Conservation (phyloP, 257 asterid genomes). For the Agastache rugosa region DNA sequence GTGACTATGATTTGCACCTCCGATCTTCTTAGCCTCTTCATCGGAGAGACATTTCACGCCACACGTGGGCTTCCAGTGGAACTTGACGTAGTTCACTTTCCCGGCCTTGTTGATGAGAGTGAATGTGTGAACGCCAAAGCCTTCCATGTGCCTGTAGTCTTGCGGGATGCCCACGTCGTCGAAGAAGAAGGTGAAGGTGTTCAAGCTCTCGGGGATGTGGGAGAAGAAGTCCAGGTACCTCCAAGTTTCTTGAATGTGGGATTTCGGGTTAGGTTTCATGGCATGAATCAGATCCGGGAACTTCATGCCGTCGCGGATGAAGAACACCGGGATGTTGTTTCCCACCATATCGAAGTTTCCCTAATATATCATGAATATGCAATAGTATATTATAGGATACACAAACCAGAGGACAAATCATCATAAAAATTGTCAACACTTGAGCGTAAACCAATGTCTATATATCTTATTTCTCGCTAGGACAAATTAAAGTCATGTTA, state of each 20-base stretch:
- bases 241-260: slow-evolving; percentile 98
- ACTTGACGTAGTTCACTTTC: slow-evolving; percentile 82
- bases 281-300: slow-evolving; percentile 94
- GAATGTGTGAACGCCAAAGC: slow-evolving; percentile 90
- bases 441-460: too few species aligned
- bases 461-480: too few species aligned
- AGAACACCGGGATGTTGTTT: slow-evolving; percentile 94
- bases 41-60: slow-evolving; percentile 87
- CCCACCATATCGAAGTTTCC: slow-evolving; percentile 98
- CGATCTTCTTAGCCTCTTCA: slow-evolving; percentile 79
- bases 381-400: too few species aligned
- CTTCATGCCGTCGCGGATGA: slow-evolving; percentile 90
- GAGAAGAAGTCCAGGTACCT: slow-evolving; percentile 91
- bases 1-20: slow-evolving; percentile 94
- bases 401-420: too few species aligned
- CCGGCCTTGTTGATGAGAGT: slow-evolving; percentile 89
- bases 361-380: slow-evolving; percentile 29
- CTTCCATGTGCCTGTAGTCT: slow-evolving; percentile 98
- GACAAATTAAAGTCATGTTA: too few species aligned
- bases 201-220: slow-evolving; percentile 90
- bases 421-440: too few species aligned
- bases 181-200: slow-evolving; percentile 82
- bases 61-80: slow-evolving; percentile 99
- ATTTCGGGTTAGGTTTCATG: slow-evolving; percentile 88
- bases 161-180: slow-evolving; percentile 94